Base-by-base conservation (phyloP, 208 protist genomes). In the Wallacemonas sp. region DNA sequence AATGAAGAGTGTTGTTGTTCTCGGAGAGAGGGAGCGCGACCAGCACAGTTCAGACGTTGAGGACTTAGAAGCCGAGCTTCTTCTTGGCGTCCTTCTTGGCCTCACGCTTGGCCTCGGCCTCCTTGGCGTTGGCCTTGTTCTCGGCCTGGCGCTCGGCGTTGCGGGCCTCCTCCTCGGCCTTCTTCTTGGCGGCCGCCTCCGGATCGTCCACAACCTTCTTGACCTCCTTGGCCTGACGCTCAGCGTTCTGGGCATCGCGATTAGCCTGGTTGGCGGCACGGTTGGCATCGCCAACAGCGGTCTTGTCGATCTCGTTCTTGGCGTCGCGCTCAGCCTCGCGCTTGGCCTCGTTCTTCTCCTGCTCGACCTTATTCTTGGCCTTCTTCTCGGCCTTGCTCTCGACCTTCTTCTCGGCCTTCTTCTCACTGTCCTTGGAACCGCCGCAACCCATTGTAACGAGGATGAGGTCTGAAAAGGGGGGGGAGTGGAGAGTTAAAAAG, bases 21-120 rank as follows among this genome's bases (percentile, higher is more conserved):
- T n/a, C n/a, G n/a, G n/a, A n/a, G n/a, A n/a, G n/a, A n/a, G n/a
- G n/a, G n/a, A n/a, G n/a, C n/a, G n/a, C n/a, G n/a, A n/a, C n/a
- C n/a, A n/a, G n/a, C n/a, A n/a, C n/a, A n/a, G n/a, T n/a, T n/a
- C n/a, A n/a, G n/a, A n/a, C n/a, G n/a, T n/a, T n/a, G n/a, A n/a
- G n/a, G 52, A 5, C 24, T 21, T 58, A 58, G 12, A 58, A 21
- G 47, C 41, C 57, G 41, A 63, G 21, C 46, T 63, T 68, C 60
- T 66, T 70, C 48, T 69, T 44, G 63, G 54, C 54, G 21, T 71
- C 56, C 39, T 66, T 61, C 64, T 61, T 38, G 36, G 49, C 38
- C 33, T 46, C 38, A 12, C 43, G 47, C 38, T 62, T 60, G 38
- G 17, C 58, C 29, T 66, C 67, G 8, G 57, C 60, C 38, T 49